Evolutionary conservation across 1,139 yeast genomes (phyloP).

Genomic region (Starmera stellimalicola): DNA sequence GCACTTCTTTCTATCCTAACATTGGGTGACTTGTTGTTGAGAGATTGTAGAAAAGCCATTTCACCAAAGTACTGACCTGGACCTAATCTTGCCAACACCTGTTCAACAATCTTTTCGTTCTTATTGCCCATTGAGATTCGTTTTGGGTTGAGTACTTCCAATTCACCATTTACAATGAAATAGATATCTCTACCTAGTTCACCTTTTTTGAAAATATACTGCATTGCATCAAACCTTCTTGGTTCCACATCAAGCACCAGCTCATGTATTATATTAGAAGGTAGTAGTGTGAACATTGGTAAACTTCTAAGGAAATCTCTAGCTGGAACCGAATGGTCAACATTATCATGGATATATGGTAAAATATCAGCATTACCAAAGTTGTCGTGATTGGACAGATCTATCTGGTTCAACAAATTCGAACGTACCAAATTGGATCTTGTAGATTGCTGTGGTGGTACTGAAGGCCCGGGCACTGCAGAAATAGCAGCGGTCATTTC

Average conservation of each 20-base stretch:
- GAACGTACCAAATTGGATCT: background rate
- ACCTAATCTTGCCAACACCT: constrained; percentile 46
- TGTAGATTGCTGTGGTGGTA: constrained; percentile 11
- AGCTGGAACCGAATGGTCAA: constrained; percentile 44
- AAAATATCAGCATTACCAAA: constrained; percentile 2
- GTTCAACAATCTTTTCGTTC: constrained; percentile 22
- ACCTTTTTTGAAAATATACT: constrained; percentile 50
- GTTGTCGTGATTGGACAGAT: background rate
- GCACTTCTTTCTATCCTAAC: constrained; percentile 39
- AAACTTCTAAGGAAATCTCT: constrained; percentile 48
- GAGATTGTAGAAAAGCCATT: constrained; percentile 52
- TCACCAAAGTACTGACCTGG: constrained; percentile 69
- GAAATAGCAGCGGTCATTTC: constrained; percentile 13
- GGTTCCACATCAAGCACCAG: constrained; percentile 59
- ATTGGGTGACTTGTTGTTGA: constrained; percentile 25
- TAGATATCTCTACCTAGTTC: constrained; percentile 54
- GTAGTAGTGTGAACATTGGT: constrained; percentile 49
- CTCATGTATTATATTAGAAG: constrained; percentile 49
- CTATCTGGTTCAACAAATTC: background rate
- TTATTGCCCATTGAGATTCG: constrained; percentile 12
- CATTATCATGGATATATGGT: constrained; percentile 24
- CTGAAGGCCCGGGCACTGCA: constrained; percentile 16
- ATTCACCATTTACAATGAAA: constrained; percentile 59
- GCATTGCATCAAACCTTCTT: constrained; percentile 40
- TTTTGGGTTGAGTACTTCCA: constrained; percentile 49